phyloP scores from a whole-genome alignment of 169 alveolate genomes.

The Pseudocohnilembus persalinus region DNA sequence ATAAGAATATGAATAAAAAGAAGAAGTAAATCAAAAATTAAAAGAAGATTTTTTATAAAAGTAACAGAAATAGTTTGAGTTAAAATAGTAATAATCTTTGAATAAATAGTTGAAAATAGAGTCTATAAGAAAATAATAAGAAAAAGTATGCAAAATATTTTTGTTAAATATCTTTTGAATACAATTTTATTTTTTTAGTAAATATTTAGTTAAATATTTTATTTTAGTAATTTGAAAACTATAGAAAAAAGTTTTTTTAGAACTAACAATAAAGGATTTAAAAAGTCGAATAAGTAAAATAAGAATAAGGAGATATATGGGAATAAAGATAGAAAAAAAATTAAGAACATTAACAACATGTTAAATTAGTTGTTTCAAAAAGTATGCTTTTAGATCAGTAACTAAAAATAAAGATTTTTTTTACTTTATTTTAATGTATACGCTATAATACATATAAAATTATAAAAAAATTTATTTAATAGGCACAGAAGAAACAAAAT shows the following conservation, averaged over 20 bases:
- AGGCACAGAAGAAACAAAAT: background rate
- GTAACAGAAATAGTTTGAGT: background rate
- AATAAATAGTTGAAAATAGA: background rate
- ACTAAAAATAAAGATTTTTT: no score
- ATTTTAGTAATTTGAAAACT: background rate
- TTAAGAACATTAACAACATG: background rate
- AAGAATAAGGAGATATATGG: background rate
- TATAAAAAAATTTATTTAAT: no score
- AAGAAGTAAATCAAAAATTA: no score
- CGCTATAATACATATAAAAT: background rate
- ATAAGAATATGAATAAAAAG: background rate
- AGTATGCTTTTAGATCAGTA: background rate
- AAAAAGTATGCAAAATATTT: background rate
- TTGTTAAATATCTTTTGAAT: background rate
- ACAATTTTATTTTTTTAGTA: no score
- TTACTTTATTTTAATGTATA: no score
- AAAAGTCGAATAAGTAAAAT: background rate
- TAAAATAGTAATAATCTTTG: no score
- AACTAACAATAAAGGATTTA: no score
- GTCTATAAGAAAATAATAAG: background rate
- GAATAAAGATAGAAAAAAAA: background rate
- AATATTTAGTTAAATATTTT: no score
- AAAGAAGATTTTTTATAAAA: background rate
- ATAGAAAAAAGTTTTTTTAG: background rate
- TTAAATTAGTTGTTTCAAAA: background rate